Base-by-base conservation (phyloP, 192 early-diverging fungal species). In the Spizellomyces punctatus region DNA sequence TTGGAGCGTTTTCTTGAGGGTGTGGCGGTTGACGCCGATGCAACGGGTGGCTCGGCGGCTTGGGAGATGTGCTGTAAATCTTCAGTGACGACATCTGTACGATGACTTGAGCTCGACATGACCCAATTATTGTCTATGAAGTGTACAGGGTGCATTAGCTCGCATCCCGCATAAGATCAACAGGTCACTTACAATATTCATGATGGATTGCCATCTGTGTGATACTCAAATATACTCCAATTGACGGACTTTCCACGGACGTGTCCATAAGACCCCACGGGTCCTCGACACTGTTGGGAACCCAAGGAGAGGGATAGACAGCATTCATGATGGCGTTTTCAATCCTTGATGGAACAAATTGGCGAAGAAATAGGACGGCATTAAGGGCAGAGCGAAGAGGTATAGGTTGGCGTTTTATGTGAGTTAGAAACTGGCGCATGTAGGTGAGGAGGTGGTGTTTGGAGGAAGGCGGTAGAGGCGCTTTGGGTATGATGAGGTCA, bases 221-320 rank as follows among this genome's bases (percentile, higher is more conserved):
- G 16, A 83, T 64, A 47, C 72, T 74, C 50, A 81, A 36, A 22
- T 57, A 74, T 47, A 83, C 67, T 12, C 82, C 82, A 16, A 81
- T 46, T 10, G 76, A 78, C 16, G 82, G 82, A 66, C 68, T 79
- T 65, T 83, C 82, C 22, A 73, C 66, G 41, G 64, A 61, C 19
- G 67, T 57, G 6, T 63, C 61, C 67, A 76, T 64, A 7, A 76
- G 41, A 22, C 72, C 72, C 72, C 65, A 71, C 5, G 82, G 82
- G 70, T 83, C 76, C 21, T 83, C 82, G 10, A 81, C 66, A 22
- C 71, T 67, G 52, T 81, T 79, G 6, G 78, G 74, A 5, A 83
- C 60, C 82, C 82, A 83, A 43, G 77, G 79, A 44, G 65, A 65
- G 10, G 82, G 79, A 58, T 79, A 81, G 21, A 75, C 45, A 21